Percentiles rank a stretch among this genome's conserved stretches.
These are phyloP conservation scores for Fusarium aywerte DNA, from an alignment of 2,329 filamentous ascomycete species.

Conservation along the genomic window DNA sequence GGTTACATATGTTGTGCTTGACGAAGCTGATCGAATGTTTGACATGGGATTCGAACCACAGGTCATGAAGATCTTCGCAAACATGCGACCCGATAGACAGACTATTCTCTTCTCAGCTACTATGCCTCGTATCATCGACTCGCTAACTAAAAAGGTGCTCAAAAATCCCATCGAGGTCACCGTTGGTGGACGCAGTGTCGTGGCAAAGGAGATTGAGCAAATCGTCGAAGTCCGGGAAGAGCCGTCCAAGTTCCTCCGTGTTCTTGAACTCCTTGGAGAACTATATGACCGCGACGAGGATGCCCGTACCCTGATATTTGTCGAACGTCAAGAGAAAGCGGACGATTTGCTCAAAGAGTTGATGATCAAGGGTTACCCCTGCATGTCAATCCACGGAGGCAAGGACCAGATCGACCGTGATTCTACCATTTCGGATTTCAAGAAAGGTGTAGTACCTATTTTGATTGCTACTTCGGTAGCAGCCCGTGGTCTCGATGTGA, in stretches of 20 bases:
- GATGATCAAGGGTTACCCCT: conserved; percentile 86
- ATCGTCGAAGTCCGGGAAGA: conserved; percentile 89
- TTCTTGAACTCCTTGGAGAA: conserved; percentile 87
- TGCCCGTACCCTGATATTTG: conserved; percentile 88
- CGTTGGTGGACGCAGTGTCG: conserved; percentile 87
- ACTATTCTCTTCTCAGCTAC: conserved; percentile 97
- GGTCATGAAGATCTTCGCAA: conserved; percentile 94
- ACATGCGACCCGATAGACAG: conserved; percentile 90
- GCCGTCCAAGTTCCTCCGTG: conserved; percentile 81
- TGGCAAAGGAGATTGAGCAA: conserved; percentile 92
- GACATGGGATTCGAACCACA: conserved; percentile 99
- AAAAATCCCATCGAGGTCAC: conserved; percentile 89
- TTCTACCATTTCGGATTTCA: conserved; percentile 93
- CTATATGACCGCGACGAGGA: conserved; percentile 90
- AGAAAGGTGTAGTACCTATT: conserved; percentile 87
- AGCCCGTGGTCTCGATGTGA: conserved; percentile 93
- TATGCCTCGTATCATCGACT: conserved; percentile 93
- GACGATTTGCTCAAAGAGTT: conserved; percentile 82
- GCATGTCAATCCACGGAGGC: conserved; percentile 92
- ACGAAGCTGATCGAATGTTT: conserved; percentile 99
- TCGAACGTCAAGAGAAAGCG: conserved; percentile 90
- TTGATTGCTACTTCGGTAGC: conserved; percentile 96
- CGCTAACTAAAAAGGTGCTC: conserved; percentile 87
- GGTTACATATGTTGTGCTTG: conserved; percentile 93
- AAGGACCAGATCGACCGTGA: conserved; percentile 95